A percentile compares a stretch with the other conserved stretches of the same genome.
Evolutionary conservation across 495 filamentous ascomycete species (phyloP).

Genomic region (Lepidopterella palustris): DNA sequence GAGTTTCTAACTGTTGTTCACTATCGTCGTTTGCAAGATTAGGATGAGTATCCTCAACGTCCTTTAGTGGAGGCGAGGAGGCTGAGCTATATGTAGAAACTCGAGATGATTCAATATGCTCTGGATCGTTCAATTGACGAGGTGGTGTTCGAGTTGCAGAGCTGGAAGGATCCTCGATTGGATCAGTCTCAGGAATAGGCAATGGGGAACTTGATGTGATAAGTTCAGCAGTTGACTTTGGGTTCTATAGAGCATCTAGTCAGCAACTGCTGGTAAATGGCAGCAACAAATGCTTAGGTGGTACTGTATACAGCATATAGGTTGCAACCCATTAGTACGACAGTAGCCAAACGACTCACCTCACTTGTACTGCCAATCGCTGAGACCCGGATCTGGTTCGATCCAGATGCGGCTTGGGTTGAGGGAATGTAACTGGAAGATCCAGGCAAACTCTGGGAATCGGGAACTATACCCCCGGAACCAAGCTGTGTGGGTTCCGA

Average conservation of each 20-base stretch:
- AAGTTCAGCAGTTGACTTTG: not conserved
- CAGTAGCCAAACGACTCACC: not conserved
- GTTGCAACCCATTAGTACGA: not conserved
- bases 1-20: no score
- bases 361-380: not conserved
- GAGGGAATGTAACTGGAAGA: slow-evolving; percentile 7
- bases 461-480: not conserved
- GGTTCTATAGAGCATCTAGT: not conserved
- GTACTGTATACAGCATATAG: no score
- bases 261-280: not conserved
- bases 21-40: no score
- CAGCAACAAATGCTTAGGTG: not conserved
- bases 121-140: no score
- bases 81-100: no score
- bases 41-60: no score
- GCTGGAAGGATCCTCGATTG: not conserved
- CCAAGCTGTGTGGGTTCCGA: not conserved
- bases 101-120: no score
- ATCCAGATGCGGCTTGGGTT: not conserved
- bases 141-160: not conserved
- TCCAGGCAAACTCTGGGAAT: not conserved
- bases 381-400: not conserved
- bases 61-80: no score
- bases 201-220: not conserved
- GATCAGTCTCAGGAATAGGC: not conserved